Conservation (phyloP, 108 stramenopile genomes). For the Schizochytrium sp. region DNA sequence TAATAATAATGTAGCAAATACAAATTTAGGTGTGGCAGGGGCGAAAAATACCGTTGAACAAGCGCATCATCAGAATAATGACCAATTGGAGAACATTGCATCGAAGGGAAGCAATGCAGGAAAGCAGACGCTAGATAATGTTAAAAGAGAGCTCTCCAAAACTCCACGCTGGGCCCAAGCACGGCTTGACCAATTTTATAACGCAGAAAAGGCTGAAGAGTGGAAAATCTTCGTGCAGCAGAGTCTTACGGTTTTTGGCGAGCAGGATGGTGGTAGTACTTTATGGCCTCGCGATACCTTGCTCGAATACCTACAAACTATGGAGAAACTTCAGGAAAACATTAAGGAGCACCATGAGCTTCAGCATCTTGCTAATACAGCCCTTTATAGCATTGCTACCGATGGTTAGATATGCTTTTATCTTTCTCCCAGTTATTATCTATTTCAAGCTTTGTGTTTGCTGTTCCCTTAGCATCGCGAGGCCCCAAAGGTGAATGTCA, state of each 20-base stretch:
- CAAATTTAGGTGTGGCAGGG: too few relatives aligned
- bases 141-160: background rate
- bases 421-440: too few relatives aligned
- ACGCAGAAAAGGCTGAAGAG: slow-evolving; percentile 34
- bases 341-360: slow-evolving; percentile 54
- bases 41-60: too few relatives aligned
- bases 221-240: slow-evolving; percentile 49
- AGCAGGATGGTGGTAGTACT: slow-evolving; percentile 32
- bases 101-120: background rate
- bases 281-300: slow-evolving; percentile 42
- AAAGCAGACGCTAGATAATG: background rate
- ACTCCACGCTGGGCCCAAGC: background rate
- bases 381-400: slow-evolving; percentile 1
- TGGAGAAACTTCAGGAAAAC: slow-evolving; percentile 45
- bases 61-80: too few relatives aligned
- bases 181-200: background rate
- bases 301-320: slow-evolving; percentile 50
- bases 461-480: too few relatives aligned
- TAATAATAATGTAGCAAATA: too few relatives aligned
- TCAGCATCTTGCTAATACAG: slow-evolving; percentile 49
- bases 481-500: too few relatives aligned
- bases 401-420: background rate
- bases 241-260: slow-evolving; percentile 25
- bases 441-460: too few relatives aligned
- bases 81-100: background rate